phyloP scores from a whole-genome alignment of 495 filamentous ascomycete species.

The Tricharina praecox region DNA sequence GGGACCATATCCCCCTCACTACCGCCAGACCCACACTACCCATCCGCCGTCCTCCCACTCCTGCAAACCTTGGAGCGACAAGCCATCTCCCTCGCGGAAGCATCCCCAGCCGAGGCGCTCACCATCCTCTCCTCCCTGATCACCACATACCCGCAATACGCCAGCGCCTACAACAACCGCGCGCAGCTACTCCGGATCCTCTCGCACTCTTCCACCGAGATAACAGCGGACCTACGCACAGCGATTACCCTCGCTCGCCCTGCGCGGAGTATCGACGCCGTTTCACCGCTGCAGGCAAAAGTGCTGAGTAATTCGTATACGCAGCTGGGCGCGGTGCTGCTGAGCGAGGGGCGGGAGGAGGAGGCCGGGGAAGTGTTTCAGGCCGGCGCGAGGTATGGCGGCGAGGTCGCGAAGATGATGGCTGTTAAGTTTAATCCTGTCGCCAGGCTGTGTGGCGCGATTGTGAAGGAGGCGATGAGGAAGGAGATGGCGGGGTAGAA shows the following conservation, averaged over 20 bases:
- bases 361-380: conserved; percentile 38
- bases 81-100: conserved; percentile 27
- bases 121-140: conserved; percentile 38
- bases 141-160: conserved; percentile 44
- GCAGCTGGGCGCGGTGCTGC: conserved; percentile 56
- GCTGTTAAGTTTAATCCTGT: conserved; percentile 72
- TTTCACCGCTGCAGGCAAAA: conserved; percentile 44
- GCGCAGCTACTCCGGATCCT: conserved; percentile 51
- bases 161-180: conserved; percentile 58
- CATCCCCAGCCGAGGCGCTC: conserved; percentile 9
- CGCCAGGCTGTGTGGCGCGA: conserved; percentile 73
- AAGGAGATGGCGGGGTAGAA: too few species aligned
- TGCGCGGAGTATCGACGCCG: conserved; percentile 29
- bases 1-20: conserved; percentile 40
- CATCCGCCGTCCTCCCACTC: conserved; percentile 32
- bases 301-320: conserved; percentile 56
- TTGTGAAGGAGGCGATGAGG: conserved; percentile 71
- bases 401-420: conserved; percentile 56
- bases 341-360: conserved; percentile 30
- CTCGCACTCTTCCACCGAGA: conserved; percentile 28
- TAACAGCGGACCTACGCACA: conserved; percentile 44
- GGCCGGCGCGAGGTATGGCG: conserved; percentile 62
- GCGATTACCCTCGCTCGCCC: conserved; percentile 54
- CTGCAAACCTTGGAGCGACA: conserved; percentile 36
- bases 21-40: conserved; percentile 43